phyloP scores from a whole-genome alignment of 202 grass and related monocot species.

The Brachypodium distachyon region DNA sequence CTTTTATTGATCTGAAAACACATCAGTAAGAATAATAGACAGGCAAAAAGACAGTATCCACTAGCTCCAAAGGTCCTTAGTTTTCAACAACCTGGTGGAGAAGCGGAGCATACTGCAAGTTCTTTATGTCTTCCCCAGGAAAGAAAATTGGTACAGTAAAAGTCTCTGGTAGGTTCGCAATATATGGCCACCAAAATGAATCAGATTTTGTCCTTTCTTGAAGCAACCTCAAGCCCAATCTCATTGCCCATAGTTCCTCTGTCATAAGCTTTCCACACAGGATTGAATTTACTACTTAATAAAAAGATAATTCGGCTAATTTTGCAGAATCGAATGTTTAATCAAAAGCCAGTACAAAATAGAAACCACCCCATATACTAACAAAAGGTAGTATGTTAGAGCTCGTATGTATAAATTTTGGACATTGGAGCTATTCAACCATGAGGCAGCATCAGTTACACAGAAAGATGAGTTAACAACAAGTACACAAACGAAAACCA shows the following conservation, averaged over 20 bases:
- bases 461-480: not conserved
- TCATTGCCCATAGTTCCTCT: conserved; percentile 98
- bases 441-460: not conserved
- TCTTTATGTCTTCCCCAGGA: conserved; percentile 78
- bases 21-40: conserved; percentile 15
- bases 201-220: conserved; percentile 65
- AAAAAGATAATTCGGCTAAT: conserved; percentile 10
- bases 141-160: conserved; percentile 76
- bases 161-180: conserved; percentile 73
- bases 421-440: not conserved
- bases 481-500: too few species aligned
- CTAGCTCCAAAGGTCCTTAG: not conserved
- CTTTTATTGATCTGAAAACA: conserved; percentile 85
- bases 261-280: conserved; percentile 56
- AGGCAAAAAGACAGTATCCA: not conserved
- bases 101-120: conserved; percentile 75
- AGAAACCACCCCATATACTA: conserved; percentile 6
- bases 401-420: not conserved
- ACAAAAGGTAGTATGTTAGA: conserved; percentile 7
- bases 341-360: conserved; percentile 6
- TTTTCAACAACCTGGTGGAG: conserved; percentile 60
- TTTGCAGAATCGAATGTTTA: conserved; percentile 6
- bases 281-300: conserved; percentile 46
- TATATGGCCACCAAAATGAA: conserved; percentile 93
- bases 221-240: conserved; percentile 81